Evolutionary conservation across 352 stramenopile genomes (phyloP).

Genomic region (Phytopythium oedochilum): DNA sequence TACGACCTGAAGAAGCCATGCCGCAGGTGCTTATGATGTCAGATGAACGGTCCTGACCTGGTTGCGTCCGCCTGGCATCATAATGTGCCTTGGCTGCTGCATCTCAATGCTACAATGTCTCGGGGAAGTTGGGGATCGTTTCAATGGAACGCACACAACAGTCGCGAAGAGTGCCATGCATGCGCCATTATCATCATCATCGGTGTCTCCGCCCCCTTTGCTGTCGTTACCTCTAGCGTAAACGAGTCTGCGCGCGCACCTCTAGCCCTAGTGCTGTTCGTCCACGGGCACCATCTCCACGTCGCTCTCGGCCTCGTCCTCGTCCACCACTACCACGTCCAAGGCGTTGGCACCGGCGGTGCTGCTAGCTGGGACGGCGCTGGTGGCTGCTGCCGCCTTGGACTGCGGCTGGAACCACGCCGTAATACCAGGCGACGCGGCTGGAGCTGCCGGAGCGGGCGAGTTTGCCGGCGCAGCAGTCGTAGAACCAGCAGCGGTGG

Average conservation of each 20-base stretch:
- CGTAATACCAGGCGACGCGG: constrained; percentile 15
- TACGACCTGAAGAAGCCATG: too few species aligned
- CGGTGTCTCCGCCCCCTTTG: too few species aligned
- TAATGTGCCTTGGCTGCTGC: too few species aligned
- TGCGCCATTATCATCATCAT: background rate
- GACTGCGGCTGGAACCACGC: constrained; percentile 21
- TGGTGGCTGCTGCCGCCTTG: background rate
- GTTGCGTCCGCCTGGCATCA: too few species aligned
- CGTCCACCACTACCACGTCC: background rate
- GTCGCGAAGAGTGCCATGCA: background rate
- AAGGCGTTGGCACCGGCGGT: background rate
- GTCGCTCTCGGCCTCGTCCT: background rate
- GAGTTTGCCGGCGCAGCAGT: background rate
- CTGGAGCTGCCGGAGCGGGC: background rate
- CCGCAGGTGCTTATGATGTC: too few species aligned
- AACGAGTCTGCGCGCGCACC: background rate
- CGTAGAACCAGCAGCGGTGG: background rate
- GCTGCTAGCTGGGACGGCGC: too few species aligned
- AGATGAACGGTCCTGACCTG: too few species aligned
- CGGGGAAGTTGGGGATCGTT: too few species aligned
- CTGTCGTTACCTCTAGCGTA: background rate
- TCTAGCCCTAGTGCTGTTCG: background rate
- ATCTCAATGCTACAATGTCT: too few species aligned
- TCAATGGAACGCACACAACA: too few species aligned
- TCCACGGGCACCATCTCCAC: constrained; percentile 6